Evolutionary conservation across 2,329 filamentous ascomycete genomes (phyloP), one percentile per base, ranked within the genome.

Genomic region (Sporothrix humicola): DNA sequence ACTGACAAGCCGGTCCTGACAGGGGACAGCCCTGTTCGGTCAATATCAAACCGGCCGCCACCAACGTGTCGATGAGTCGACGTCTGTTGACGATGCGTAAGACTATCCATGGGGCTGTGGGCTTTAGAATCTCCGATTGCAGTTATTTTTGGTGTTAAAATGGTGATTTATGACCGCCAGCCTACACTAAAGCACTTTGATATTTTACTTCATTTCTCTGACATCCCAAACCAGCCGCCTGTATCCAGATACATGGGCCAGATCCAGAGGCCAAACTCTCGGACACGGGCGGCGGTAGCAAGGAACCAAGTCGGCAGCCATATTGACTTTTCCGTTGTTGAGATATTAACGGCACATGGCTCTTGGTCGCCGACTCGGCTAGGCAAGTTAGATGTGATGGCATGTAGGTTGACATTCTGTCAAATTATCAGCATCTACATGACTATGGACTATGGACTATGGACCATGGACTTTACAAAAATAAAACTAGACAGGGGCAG

Each of bases 1-100:
- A 37, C 31, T 3, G 50, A 17, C 15, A 17, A 52, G 50, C 15
- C 13, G 50, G 50, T 52, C 15, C 15, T 15, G 50, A 17, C 50
- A 52, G n/a, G 50, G 50, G n/a, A 17, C 50, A 52, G 50, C 15
- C 15, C 50, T 52, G 15, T 17, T 17, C 5, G 6, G 6, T 52
- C 50, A 52, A 52, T 52, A 52, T 7, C 50, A 52, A n/a, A n/a
- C 50, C 50, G 50, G 50, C 50, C 50, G 50, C 50, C 50, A 52
- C 1, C 50, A 52, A 52, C n/a, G 15, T n/a, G 12, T 52, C 15
- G 50, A 52, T 52, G 50, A 52, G 50, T 52, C 3, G 50, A 52
- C n/a, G 6, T 8, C 4, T 12, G n/a, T 7, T 15, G 12, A 3
- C 15, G 15, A 17, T 6, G 15, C 15, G 6, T n/a, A 52, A 9